A percentile compares a stretch with the other conserved stretches of the same genome.
phyloP scores from a whole-genome alignment of 2,329 filamentous ascomycete genomes.

The Leptodontidium sp. region DNA sequence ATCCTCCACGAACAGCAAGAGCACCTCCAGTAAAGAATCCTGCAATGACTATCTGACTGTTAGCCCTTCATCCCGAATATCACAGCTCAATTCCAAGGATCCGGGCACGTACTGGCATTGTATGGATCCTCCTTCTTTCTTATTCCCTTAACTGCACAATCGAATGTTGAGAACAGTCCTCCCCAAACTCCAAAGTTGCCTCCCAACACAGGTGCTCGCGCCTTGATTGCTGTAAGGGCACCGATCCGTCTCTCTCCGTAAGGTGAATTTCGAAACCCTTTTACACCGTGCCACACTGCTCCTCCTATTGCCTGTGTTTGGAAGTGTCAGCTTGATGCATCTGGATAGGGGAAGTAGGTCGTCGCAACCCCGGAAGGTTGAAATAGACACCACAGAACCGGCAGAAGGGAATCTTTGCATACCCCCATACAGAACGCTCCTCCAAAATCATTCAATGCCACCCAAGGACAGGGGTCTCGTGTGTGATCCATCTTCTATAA shows the following conservation, averaged over 20 bases:
- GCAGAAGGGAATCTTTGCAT: slow-evolving; percentile 53
- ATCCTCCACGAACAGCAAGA: slow-evolving; percentile 89
- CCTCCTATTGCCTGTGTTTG: slow-evolving; percentile 71
- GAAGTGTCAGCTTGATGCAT: slow-evolving; percentile 38
- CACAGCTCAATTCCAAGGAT: background rate
- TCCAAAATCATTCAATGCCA: slow-evolving; percentile 96
- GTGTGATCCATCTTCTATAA: slow-evolving; percentile 82
- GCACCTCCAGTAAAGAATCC: slow-evolving; percentile 97
- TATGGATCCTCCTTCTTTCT: slow-evolving; percentile 98
- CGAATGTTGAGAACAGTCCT: slow-evolving; percentile 93
- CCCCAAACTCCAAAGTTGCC: slow-evolving; percentile 99
- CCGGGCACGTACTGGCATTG: slow-evolving; percentile 74
- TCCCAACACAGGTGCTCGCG: slow-evolving; percentile 92
- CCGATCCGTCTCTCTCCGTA: slow-evolving; percentile 96
- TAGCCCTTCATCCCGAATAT: slow-evolving; percentile 25
- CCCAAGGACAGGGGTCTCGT: slow-evolving; percentile 95
- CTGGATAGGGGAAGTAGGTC: slow-evolving; percentile 9
- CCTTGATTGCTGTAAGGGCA: slow-evolving; percentile 96
- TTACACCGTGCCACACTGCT: slow-evolving; percentile 95
- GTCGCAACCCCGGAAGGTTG: background rate
- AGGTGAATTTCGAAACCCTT: slow-evolving; percentile 88
- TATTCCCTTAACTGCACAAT: slow-evolving; percentile 94
- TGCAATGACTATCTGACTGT: slow-evolving; percentile 70
- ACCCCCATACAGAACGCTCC: slow-evolving; percentile 97
- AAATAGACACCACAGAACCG: background rate